Evolutionary conservation across 148 eudicot species (phyloP), one percentile per base, ranked within the genome.

Genomic region (Nepenthes mirabilis): DNA sequence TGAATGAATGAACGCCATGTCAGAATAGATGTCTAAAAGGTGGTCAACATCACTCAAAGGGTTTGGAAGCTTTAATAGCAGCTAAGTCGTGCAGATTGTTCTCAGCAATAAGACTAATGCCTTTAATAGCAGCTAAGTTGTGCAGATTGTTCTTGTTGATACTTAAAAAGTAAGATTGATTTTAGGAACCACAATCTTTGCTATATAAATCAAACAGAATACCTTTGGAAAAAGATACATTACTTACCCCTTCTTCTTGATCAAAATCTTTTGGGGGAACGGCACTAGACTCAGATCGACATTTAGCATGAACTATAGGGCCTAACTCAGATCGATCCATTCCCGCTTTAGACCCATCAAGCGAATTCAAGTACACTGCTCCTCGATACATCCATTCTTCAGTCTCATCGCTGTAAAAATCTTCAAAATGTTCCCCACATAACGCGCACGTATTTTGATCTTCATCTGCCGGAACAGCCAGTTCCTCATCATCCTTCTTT

Each of bases 361-460:
- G 81, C 65, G 79, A 82, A 80, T 88, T 83, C 86, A 82, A 74
- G 71, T 88, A 93, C n/a, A 86, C 89, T 47, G 98, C 89, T 37
- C 96, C 98, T 72, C 75, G 83, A 55, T 93, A 88, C 98, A 88
- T 93, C 98, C 98, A 93, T 74, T 88, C 96, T 47, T 93, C 96
- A 33, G 82, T 80, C 74, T 93, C 95, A 53, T 88, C 96, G 57
- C 94, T 83, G 50, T 88, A 93, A 72, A 80, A 88, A 66, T 88
- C 91, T 65, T 83, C 96, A 77, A 93, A 93, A 65, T 79, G 68
- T 59, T 93, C 98, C 48, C 96, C 91, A 66, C 98, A 93, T 10
- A 93, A 61, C 4, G 91, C 98, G 79, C 98, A 93, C 2, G 71
- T 60, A 56, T 65, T 80, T 75, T 93, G 98, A 65, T 86, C 87